Percentiles rank a stretch among this genome's conserved stretches.
These are phyloP conservation scores for Magnolia kwangsiensis DNA, from an alignment of 164 flowering plant species.

Conservation along the genomic window DNA sequence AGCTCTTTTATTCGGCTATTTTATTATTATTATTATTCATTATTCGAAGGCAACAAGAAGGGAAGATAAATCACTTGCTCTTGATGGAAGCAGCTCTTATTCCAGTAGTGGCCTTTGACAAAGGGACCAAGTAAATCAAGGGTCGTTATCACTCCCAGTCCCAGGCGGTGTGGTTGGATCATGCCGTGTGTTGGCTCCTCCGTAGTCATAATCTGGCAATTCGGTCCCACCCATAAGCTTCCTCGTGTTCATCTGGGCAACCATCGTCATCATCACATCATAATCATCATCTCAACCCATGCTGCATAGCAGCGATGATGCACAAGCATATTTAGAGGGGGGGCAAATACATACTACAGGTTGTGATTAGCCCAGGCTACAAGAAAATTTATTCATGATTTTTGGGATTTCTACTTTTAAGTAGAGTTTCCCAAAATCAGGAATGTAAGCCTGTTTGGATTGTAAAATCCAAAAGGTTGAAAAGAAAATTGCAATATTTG, in stretches of 20 bases:
- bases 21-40: too few species aligned
- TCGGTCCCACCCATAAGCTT: neutral
- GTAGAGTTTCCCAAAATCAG: too few species aligned
- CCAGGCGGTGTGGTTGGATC: neutral
- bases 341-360: too few species aligned
- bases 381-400: too few species aligned
- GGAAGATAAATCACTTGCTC: neutral
- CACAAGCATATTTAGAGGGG: too few species aligned
- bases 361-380: too few species aligned
- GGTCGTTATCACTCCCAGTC: neutral
- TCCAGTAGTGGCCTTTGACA: neutral
- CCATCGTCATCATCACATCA: neutral
- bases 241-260: neutral
- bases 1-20: neutral
- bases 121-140: neutral
- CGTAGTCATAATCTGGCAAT: neutral
- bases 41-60: neutral
- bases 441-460: too few species aligned
- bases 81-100: neutral
- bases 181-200: neutral
- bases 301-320: neutral
- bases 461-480: too few species aligned
- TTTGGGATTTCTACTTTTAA: too few species aligned
- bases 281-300: neutral
- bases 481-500: too few species aligned